Evolutionary conservation across 495 filamentous ascomycete genomes (phyloP).

Genomic region (Alectoria sarmentosa): DNA sequence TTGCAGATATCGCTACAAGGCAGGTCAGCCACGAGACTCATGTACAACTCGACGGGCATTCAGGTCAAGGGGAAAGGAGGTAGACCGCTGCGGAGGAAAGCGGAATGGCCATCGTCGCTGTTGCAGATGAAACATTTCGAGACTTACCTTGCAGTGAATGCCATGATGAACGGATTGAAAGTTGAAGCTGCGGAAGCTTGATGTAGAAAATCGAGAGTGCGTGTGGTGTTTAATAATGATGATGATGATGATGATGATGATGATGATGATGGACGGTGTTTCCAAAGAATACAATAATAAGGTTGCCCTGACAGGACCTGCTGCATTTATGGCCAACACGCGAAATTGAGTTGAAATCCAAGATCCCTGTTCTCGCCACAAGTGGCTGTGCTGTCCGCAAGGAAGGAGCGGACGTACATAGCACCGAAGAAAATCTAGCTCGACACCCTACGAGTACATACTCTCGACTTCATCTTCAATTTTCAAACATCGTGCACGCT

Average conservation of each 20-base stretch:
- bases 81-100: not conserved
- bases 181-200: not conserved
- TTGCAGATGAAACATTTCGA: conserved; percentile 2
- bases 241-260: not conserved
- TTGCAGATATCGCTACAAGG: conserved; percentile 77
- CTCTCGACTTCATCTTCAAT: too few relatives aligned
- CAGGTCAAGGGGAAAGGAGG: not conserved
- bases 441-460: not conserved
- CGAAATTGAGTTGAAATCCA: not conserved
- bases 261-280: not conserved
- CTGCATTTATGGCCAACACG: not conserved
- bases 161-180: conserved; percentile 38
- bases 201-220: not conserved
- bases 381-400: not conserved
- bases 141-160: conserved; percentile 59
- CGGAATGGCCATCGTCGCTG: conserved; percentile 40
- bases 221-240: too few relatives aligned
- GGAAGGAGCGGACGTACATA: not conserved
- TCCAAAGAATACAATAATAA: not conserved
- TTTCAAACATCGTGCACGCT: too few relatives aligned
- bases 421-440: not conserved
- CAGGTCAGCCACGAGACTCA: conserved; percentile 4
- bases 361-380: not conserved
- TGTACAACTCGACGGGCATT: not conserved
- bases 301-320: not conserved